Evolutionary conservation across 331 rosid genomes (phyloP), one percentile per base, ranked within the genome.

Genomic region (Quercus phellos): DNA sequence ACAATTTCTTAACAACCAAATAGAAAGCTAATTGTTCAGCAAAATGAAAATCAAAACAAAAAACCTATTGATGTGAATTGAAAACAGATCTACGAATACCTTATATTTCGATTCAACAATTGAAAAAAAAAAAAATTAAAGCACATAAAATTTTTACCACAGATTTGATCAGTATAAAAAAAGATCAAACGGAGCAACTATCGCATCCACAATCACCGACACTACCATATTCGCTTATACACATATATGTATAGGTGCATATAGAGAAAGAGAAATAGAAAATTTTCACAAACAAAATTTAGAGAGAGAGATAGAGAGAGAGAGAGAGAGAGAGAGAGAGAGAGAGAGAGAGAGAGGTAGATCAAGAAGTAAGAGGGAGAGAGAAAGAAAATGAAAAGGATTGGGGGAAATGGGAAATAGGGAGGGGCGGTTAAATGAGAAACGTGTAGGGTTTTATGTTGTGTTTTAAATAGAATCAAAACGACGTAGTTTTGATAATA

Each of bases 161-260:
- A 85, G 91, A 93, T 93, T 94, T 89, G 84, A 85, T 74, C 77
- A 75, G n/a, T 63, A 69, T 18, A 77, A 35, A 56, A 79, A 77
- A 67, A 69, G 83, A 88, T 86, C 78, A 71, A 69, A 53, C 58
- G 4, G 79, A 73, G 42, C 29, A 46, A 4, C 72, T 22, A 71
- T 72, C 69, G 86, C 85, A 83, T 81, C 81, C 30, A 82, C 73
- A 73, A 54, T 77, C 74, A 43, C 75, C 85, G 73, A 78, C 85
- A 76, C 78, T 79, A 66, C 78, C 75, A 75, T 80, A 64, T 74
- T 46, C 24, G 72, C 70, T 34, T 34, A 34, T 34, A 34, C 42
- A 34, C 2, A 29, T 24, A 61, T 46, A 24, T 53, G 51, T 64
- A 27, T 18, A 50, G 42, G 1, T 74, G 76, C 70, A 59, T 5